These are phyloP conservation scores for Hemileia vastatrix DNA, from an alignment of 1,284 basidiomycete species.

Conservation along the genomic window DNA sequence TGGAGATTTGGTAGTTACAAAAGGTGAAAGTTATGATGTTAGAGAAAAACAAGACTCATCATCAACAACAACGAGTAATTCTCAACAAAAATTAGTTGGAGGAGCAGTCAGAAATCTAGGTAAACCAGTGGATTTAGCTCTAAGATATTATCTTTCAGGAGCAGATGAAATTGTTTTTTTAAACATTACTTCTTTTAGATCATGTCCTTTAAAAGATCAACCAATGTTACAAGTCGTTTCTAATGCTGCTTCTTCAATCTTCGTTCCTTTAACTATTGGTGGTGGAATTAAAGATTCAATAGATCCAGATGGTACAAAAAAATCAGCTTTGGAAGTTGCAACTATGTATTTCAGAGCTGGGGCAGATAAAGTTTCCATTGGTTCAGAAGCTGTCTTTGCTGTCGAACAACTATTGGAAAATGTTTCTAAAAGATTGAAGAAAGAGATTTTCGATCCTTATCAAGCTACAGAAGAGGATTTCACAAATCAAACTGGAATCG, in stretches of 20 bases:
- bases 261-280: conserved; percentile 98
- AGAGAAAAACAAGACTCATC: conserved; percentile 54
- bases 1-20: conserved; percentile 97
- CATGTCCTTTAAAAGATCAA: conserved; percentile 85
- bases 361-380: conserved; percentile 87
- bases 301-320: conserved; percentile 85
- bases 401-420: conserved; percentile 68
- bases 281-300: conserved; percentile 93
- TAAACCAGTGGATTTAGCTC: conserved; percentile 85
- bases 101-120: conserved; percentile 88
- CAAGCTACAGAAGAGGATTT: no score
- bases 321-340: conserved; percentile 85
- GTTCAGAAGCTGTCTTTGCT: conserved; percentile 85
- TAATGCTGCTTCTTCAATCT: conserved; percentile 75
- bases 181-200: conserved; percentile 98
- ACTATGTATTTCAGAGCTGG: conserved; percentile 92
- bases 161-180: conserved; percentile 95
- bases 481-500: conserved; percentile 62
- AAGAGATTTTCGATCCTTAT: no score
- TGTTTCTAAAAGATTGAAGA: conserved; percentile 24
- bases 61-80: no score
- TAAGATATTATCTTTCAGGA: conserved; percentile 73
- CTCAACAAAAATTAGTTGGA: no score
- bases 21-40: conserved; percentile 97
- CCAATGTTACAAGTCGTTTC: conserved; percentile 94